Evolutionary conservation across 1,284 basidiomycete genomes (phyloP).

Genomic region (Sporisorium iseilematis-ciliati): DNA sequence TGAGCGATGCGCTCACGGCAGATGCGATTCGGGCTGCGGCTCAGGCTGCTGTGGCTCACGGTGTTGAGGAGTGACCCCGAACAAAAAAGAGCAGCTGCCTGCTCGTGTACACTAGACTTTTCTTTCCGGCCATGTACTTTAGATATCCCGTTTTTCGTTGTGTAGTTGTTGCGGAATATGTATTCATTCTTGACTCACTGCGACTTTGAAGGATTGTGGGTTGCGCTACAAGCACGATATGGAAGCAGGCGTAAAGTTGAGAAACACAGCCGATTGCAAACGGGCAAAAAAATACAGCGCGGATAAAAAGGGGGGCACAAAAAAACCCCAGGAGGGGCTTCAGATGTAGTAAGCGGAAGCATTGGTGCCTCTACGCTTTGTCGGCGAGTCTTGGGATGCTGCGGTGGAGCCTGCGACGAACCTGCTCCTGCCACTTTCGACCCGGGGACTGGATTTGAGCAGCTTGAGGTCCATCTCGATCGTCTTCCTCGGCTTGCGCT

Average conservation of each 20-base stretch:
- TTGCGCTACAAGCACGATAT: no score
- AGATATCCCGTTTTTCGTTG: neutral
- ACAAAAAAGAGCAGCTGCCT: neutral
- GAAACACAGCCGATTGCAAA: neutral
- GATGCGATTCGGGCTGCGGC: conserved; percentile 44
- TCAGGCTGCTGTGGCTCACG: conserved; percentile 44
- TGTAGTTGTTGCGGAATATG: neutral
- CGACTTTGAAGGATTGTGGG: no score
- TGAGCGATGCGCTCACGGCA: conserved; percentile 28
- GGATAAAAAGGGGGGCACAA: neutral
- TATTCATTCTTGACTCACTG: no score
- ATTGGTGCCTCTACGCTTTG: conserved; percentile 34
- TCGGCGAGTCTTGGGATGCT: conserved; percentile 22
- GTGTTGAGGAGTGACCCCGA: conserved; percentile 15
- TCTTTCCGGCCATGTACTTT: conserved; percentile 1
- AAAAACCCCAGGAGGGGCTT: neutral
- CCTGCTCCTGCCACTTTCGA: conserved; percentile 31
- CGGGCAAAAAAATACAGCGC: neutral
- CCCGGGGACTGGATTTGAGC: conserved; percentile 43
- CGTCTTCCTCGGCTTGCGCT: conserved; percentile 49
- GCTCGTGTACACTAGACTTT: conserved; percentile 1
- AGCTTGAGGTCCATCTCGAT: conserved; percentile 60
- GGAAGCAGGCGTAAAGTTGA: no score
- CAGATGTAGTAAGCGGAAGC: conserved; percentile 52
- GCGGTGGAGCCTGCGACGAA: conserved; percentile 10